Evolutionary conservation across 768 basidiomycete species (phyloP).

Genomic region (Calocera viscosa): DNA sequence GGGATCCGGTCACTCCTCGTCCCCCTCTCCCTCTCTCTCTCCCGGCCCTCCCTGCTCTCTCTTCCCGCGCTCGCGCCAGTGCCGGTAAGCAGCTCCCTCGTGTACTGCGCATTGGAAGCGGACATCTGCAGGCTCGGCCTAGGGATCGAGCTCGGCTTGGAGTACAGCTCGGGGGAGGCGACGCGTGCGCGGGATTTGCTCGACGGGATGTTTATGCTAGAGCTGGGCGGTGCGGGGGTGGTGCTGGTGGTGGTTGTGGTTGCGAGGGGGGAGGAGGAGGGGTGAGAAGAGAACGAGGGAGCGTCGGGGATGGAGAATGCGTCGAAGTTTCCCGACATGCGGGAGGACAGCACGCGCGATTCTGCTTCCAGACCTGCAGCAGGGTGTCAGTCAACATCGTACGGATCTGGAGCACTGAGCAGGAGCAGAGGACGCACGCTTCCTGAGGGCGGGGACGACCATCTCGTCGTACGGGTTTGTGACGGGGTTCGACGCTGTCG

Average conservation of each 20-base stretch:
- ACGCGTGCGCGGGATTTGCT: conserved; percentile 13
- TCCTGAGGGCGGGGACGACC: conserved; percentile 67
- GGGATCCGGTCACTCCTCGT: not conserved
- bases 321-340: conserved; percentile 63
- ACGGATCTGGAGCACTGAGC: no score
- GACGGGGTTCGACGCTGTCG: conserved; percentile 6
- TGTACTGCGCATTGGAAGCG: not conserved
- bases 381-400: no score
- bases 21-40: not conserved
- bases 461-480: conserved; percentile 58
- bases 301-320: conserved; percentile 17
- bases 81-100: not conserved
- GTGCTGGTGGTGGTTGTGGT: conserved; percentile 17
- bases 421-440: conserved; percentile 57
- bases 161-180: conserved; percentile 12
- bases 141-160: conserved; percentile 37
- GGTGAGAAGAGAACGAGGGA: conserved; percentile 10
- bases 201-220: conserved; percentile 14
- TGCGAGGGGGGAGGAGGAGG: conserved; percentile 12
- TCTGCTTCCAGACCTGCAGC: conserved; percentile 67
- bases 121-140: conserved; percentile 32
- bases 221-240: conserved; percentile 12
- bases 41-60: not conserved
- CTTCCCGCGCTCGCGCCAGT: not conserved
- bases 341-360: conserved; percentile 61